These are phyloP conservation scores for Jamesozyma piceae DNA, from an alignment of 805 yeast species.

Conservation along the genomic window DNA sequence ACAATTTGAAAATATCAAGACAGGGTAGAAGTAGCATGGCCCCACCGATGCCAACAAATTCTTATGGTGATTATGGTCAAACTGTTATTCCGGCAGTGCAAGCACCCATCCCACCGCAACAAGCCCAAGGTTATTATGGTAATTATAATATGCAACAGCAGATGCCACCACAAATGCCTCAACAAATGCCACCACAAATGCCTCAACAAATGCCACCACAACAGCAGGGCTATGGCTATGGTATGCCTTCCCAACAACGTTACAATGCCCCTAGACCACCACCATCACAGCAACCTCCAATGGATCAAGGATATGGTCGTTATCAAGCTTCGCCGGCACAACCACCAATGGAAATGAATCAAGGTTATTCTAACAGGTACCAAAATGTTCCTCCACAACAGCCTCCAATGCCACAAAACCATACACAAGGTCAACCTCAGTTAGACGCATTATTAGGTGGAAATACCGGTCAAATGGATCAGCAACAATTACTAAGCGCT, in stretches of 20 bases:
- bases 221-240: conserved; percentile 12
- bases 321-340: conserved; percentile 8
- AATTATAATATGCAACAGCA: conserved; percentile 4
- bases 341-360: conserved; percentile 10
- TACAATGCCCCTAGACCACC: conserved; percentile 10
- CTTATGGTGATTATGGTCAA: conserved; percentile 5
- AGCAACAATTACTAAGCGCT: conserved; percentile 27
- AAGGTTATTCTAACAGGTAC: conserved; percentile 11
- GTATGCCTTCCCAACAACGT: conserved; percentile 11
- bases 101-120: conserved; percentile 9
- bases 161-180: conserved; percentile 7
- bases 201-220: conserved; percentile 7
- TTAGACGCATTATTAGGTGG: conserved; percentile 19
- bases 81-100: conserved; percentile 4
- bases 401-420: conserved; percentile 19
- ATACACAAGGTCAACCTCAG: conserved; percentile 20
- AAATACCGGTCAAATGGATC: conserved; percentile 21
- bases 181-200: conserved; percentile 7
- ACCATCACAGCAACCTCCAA: conserved; percentile 6
- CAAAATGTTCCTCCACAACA: conserved; percentile 13
- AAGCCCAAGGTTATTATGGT: conserved; percentile 8
- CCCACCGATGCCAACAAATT: not conserved
- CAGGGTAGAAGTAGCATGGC: conserved; percentile 4
- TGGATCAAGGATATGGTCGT: conserved; percentile 10
- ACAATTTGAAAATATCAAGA: conserved; percentile 22